phyloP scores from a whole-genome alignment of 306 rosid species.

The Malus sieversii region DNA sequence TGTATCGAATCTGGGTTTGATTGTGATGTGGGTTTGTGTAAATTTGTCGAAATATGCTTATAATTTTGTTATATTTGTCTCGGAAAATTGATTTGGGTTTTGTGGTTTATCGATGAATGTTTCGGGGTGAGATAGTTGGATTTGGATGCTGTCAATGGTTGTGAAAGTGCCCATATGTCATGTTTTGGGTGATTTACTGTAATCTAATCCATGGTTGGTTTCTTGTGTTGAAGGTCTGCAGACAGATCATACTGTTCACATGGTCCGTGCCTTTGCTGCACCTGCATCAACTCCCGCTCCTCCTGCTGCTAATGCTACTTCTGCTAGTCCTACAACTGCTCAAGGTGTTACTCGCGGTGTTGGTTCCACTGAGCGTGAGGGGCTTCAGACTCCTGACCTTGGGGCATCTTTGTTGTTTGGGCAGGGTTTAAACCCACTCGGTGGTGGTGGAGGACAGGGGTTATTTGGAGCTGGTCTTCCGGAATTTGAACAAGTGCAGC shows the following conservation, averaged over 20 bases:
- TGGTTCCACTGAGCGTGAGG: constrained; percentile 41
- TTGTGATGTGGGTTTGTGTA: neutral
- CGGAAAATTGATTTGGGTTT: neutral
- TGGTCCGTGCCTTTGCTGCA: constrained; percentile 51
- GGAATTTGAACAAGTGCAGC: constrained; percentile 55
- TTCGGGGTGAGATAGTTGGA: neutral
- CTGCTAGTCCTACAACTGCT: constrained; percentile 24
- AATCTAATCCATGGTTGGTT: neutral
- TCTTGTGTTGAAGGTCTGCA: constrained; percentile 34
- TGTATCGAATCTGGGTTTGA: neutral
- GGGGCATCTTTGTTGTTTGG: constrained; percentile 49
- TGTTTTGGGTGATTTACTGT: neutral
- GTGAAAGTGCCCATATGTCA: neutral
- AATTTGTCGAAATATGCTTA: neutral
- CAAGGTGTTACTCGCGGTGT: constrained; percentile 51
- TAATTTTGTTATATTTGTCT: neutral
- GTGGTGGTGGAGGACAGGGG: constrained; percentile 25
- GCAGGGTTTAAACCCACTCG: constrained; percentile 33
- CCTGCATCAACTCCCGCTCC: constrained; percentile 30
- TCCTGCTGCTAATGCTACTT: constrained; percentile 14
- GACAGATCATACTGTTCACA: constrained; percentile 52
- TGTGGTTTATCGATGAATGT: neutral
- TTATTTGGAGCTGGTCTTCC: constrained; percentile 42
- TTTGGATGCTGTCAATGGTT: neutral
- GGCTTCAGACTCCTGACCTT: constrained; percentile 29